phyloP scores from a whole-genome alignment of 305 asterid species.

The Fraxinus velutina region DNA sequence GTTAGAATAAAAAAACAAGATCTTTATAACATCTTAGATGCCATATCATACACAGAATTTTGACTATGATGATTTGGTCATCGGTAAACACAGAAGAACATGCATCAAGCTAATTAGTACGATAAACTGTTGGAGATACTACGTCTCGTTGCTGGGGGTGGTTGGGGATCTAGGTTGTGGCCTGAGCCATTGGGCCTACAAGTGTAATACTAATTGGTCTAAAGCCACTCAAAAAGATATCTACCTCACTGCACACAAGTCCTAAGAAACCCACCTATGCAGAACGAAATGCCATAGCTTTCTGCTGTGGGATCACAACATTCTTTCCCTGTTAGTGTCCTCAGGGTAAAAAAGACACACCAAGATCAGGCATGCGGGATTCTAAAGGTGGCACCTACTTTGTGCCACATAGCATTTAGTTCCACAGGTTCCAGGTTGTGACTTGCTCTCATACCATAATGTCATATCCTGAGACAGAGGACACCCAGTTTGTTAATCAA shows the following conservation, averaged over 20 bases:
- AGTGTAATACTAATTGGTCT: background rate
- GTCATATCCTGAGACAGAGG: background rate
- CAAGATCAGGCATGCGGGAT: background rate
- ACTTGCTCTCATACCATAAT: background rate
- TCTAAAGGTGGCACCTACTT: background rate
- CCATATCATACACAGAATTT: background rate
- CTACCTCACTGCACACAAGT: background rate
- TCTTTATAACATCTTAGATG: background rate
- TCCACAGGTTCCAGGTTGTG: background rate
- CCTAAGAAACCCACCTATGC: background rate
- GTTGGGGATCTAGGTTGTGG: background rate
- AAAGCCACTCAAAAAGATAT: background rate
- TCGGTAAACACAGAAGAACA: background rate
- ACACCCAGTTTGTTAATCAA: background rate
- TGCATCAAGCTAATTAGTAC: background rate
- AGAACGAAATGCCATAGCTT: background rate
- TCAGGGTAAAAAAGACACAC: background rate
- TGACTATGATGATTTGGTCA: background rate
- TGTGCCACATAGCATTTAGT: background rate
- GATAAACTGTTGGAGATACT: background rate
- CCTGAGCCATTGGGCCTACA: background rate
- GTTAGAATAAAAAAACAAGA: slow-evolving; percentile 8
- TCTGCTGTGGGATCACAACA: background rate
- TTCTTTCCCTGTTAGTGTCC: background rate
- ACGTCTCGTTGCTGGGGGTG: background rate